Evolutionary conservation across 805 yeast species (phyloP), one percentile per base, ranked within the genome.

Genomic region (Kodamaea lidongshanica): DNA sequence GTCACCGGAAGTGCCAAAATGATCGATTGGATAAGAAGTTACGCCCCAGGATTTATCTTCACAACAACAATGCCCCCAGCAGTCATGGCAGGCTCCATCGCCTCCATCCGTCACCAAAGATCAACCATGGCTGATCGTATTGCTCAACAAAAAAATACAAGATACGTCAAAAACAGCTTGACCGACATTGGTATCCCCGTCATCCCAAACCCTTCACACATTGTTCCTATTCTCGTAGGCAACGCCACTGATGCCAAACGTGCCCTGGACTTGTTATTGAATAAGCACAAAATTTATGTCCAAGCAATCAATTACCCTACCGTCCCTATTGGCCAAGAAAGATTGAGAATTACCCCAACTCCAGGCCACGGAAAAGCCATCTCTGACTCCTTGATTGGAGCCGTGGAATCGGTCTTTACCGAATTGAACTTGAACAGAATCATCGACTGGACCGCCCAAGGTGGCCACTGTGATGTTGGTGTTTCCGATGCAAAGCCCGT

Each of bases 261-360:
- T 37, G 97, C 97, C 7, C 83, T 95, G 13, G 98, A 92, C 56
- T 56, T 82, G 56, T 74, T 92, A 51, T 76, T 92, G 68, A 72
- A 80, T 41, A 77, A 82, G 47, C 82, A 87, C 62, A 71, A 74
- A 42, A 88, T 92, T 54, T 92, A 92, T 52, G 98, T 94, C 26
- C 99, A 92, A 65, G 96, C 97, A 27, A 92, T 92, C 57, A 92
- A 92, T 66, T 92, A 81, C 77, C 99, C 99, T 38, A 92, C 98
- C 14, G 98, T 92, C 38, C 80, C 96, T 12, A 77, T 82, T 44
- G 98, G 98, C 38, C 80, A 87, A 42, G 99, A 92, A 65, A 79
- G 98, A 56, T 74, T 92, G 49, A 79, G 99, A 63, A 77, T 92
- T 52, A 92, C 99, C n/a, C 97, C 99, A 33, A 88, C 98, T 23